Percentiles rank a stretch among this genome's conserved stretches.
These are phyloP conservation scores for Ogataea hybrid DNA, from an alignment of 1,139 yeast genomes.

Conservation along the genomic window DNA sequence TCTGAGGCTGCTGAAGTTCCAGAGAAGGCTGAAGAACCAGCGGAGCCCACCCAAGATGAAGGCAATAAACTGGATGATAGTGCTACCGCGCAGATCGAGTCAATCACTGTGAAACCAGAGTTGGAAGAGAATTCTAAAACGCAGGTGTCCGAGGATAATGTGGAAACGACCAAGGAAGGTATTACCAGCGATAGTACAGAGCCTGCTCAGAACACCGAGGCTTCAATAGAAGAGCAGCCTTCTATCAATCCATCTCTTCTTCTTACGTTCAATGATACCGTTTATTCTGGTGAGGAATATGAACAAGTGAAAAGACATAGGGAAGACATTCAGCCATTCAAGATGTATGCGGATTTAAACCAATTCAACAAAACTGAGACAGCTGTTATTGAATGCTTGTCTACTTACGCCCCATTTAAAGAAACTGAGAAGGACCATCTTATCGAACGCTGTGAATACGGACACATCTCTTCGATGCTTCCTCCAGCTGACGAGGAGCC, in stretches of 20 bases:
- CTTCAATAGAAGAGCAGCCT: conserved; percentile 10
- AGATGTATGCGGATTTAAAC: conserved; percentile 48
- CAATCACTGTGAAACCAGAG: conserved; percentile 3
- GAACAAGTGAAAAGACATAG: neutral
- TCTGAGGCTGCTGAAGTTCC: neutral
- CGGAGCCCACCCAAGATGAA: neutral
- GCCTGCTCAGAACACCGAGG: too few species aligned
- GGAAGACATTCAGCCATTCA: conserved; percentile 47
- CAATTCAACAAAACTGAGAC: conserved; percentile 55
- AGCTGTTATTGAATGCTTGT: conserved; percentile 52
- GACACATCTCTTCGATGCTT: conserved; percentile 59
- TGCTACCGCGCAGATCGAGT: neutral
- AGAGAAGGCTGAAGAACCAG: too few species aligned
- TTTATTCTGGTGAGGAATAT: neutral
- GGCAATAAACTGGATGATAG: neutral
- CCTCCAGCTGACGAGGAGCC: conserved; percentile 57
- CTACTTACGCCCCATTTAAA: conserved; percentile 52
- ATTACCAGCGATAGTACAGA: too few species aligned
- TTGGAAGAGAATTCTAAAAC: conserved; percentile 1
- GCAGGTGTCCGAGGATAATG: neutral
- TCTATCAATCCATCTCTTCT: conserved; percentile 30
- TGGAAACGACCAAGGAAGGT: too few species aligned
- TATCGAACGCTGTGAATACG: conserved; percentile 27
- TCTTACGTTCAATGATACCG: conserved; percentile 2
- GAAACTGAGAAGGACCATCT: conserved; percentile 35